These are phyloP conservation scores for Fusarium albidum DNA, from an alignment of 2,329 filamentous ascomycete species.

Conservation along the genomic window DNA sequence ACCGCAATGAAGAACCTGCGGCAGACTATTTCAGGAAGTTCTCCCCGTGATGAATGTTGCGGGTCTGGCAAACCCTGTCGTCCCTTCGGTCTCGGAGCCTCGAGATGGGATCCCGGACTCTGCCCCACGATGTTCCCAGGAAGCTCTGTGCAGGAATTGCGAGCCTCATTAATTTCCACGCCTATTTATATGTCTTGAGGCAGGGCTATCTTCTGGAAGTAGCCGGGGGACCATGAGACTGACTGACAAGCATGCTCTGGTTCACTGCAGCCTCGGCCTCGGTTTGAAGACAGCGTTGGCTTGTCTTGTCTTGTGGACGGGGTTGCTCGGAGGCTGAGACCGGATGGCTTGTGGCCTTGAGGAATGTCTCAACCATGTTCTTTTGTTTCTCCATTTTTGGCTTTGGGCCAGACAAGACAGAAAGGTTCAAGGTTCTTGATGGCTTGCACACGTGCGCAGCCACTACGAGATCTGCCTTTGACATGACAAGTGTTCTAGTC, in stretches of 20 bases:
- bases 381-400: too few relatives aligned
- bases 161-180: neutral
- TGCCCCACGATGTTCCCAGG: too few relatives aligned
- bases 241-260: neutral
- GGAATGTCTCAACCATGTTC: too few relatives aligned
- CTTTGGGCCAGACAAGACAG: too few relatives aligned
- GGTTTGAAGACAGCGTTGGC: neutral
- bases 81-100: neutral
- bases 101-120: too few relatives aligned
- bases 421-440: too few relatives aligned
- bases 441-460: too few relatives aligned
- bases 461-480: too few relatives aligned
- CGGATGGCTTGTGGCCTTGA: neutral
- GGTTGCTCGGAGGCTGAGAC: neutral
- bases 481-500: neutral
- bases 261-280: neutral
- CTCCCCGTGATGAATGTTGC: slow-evolving; percentile 17
- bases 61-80: neutral
- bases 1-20: slow-evolving; percentile 17
- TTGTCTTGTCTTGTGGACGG: neutral
- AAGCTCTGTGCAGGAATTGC: neutral
- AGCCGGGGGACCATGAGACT: neutral
- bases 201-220: neutral
- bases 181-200: neutral
- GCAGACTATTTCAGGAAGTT: slow-evolving; percentile 16